Evolutionary conservation across 768 basidiomycete genomes (phyloP), one percentile per base, ranked within the genome.

Genomic region (Hericium rajendrae): DNA sequence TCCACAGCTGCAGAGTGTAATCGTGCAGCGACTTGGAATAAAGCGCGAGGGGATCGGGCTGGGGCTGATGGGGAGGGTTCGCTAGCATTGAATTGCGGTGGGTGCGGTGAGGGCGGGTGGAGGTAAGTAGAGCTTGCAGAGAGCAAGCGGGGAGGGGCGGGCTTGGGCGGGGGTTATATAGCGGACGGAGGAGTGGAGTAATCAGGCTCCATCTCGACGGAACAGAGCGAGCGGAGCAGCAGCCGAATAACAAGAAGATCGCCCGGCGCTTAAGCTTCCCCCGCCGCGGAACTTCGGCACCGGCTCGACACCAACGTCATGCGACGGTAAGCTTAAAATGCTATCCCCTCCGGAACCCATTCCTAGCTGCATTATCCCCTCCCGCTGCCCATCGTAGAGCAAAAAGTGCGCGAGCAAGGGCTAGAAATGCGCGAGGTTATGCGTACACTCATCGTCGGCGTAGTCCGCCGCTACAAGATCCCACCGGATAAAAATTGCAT

Each of bases 11-110:
- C 53, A 86, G 76, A 28, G 86, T 87, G 59, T 85, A 86, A 56
- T 84, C 76, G 66, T 86, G 82, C 38, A 88, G 70, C 48, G 83
- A 76, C 63, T 79, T 82, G 16, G 86, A 80, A 64, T 88, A 88
- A 38, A 73, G 73, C 50, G 73, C 65, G 63, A 85, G 58, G 0
- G 62, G 49, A 16, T 59, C 62, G 15, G 38, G 38, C 12, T n/a
- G 43, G 20, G n/a, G 6, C 13, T 41, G 54, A 16, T 28, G 54
- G 54, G 39, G 54, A 2, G 60, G 20, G 3, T 58, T 28, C 2
- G 37, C 54, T 8, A 59, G 49, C 60, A 61, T 61, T 32, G 50
- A 39, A 2, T 3, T 26, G 3, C 50, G 26, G 39, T 37, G 54
- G 38, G 15, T 4, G 6, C 39, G 6, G 41, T 40, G 37, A 2